phyloP scores from a whole-genome alignment of 371 early-diverging fungal species.

The Syncephalis fuscata region DNA sequence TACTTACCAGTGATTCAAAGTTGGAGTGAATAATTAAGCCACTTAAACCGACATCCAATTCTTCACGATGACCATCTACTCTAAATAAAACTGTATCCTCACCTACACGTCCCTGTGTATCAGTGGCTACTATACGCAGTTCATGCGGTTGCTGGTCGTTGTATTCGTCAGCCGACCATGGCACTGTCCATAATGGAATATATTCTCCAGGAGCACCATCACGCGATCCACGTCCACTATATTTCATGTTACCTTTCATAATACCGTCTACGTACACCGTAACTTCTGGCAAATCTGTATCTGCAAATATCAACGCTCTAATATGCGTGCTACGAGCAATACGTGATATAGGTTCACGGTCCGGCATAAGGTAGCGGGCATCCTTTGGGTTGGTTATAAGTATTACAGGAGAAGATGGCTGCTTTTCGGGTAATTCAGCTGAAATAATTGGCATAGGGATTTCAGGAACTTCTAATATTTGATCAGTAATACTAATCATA shows the following conservation, averaged over 20 bases:
- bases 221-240: constrained; percentile 12
- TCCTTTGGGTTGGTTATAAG: constrained; percentile 84
- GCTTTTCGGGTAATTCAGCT: constrained; percentile 2
- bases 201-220: constrained; percentile 20
- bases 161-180: constrained; percentile 48
- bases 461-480: constrained; percentile 3
- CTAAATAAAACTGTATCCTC: constrained; percentile 28
- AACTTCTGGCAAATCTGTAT: constrained; percentile 14
- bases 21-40: constrained; percentile 54
- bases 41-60: constrained; percentile 44
- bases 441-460: background rate
- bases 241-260: constrained; percentile 15
- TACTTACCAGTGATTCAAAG: constrained; percentile 26
- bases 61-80: constrained; percentile 33
- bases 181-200: constrained; percentile 47
- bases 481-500: constrained; percentile 63
- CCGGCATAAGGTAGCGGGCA: constrained; percentile 45
- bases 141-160: constrained; percentile 41
- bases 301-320: constrained; percentile 50
- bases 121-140: constrained; percentile 31
- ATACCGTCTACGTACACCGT: constrained; percentile 25
- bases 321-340: constrained; percentile 35
- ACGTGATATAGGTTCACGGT: constrained; percentile 42
- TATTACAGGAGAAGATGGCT: constrained; percentile 49
- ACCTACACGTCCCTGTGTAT: constrained; percentile 25